Base-by-base conservation (phyloP, 2,329 filamentous ascomycete species). In the Colletotrichum sidae region DNA sequence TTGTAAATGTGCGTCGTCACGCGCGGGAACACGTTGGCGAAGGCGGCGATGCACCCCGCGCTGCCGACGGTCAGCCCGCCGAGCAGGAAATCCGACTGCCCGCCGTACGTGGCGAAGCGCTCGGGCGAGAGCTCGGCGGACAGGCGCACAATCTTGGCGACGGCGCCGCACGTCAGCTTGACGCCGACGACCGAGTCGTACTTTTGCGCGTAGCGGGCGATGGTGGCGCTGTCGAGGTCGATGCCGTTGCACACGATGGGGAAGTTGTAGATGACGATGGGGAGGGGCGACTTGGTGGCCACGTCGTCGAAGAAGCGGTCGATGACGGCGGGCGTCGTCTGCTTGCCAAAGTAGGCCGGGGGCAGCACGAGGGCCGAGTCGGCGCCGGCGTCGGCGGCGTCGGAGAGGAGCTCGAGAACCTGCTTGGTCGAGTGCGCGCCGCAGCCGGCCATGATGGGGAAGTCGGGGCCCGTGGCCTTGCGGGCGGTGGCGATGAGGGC, bases 1-100 rank as follows among this genome's bases (percentile, higher is more conserved):
- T 83, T 74, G 73, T 90, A 92, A 35, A 92, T 83, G 60, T 77
- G 79, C 6, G 84, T 82, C 17, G 88, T 80, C 0, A 85, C 82
- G 71, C 81, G 83, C 6, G 87, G 88, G 69, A 86, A 88, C 3
- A 90, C 78, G 68, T 91, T 90, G 39, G 82, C 88, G 68, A 90
- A 86, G 3, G 86, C 88, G 0, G 88, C 86, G 60, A 91, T 86
- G 68, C 83, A 87, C 10, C 89, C 88, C 2, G 83, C 81, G 34
- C 83, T 86, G 12, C 88, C 88, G 5, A 84, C 83, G 1, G 83
- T 82, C 35, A 91, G 75, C 0, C 86, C 87, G 3, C 86, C 87
- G 55, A 91, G 78, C 25, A 93, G 75, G 74, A 92, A 93, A 71
- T 94, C 91, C 1, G 87, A 88, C 77, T 93, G 90, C 0, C 92